These are phyloP conservation scores for Solanum hybrid DNA, from an alignment of 305 asterid species.

Conservation along the genomic window DNA sequence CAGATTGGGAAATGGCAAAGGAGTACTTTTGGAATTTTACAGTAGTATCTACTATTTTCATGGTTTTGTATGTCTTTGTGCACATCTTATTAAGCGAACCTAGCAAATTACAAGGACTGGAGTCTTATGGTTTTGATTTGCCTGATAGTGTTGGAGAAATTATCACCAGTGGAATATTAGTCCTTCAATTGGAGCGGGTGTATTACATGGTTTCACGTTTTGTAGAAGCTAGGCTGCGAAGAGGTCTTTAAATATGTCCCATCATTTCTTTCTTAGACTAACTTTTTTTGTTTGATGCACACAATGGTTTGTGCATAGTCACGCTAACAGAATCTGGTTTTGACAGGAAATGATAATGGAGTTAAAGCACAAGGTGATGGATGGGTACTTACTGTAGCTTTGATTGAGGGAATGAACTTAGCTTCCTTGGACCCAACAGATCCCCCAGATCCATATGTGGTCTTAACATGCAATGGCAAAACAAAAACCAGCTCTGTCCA, in stretches of 20 bases:
- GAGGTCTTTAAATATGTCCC: constrained; percentile 32
- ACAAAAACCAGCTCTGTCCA: constrained; percentile 86
- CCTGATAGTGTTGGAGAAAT: constrained; percentile 83
- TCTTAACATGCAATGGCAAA: constrained; percentile 82
- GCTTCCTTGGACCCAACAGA: constrained; percentile 42
- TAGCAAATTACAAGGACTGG: constrained; percentile 45
- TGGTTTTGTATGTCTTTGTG: constrained; percentile 35
- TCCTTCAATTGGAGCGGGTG: constrained; percentile 52
- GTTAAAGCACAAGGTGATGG: constrained; percentile 82
- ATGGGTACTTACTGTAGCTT: constrained; percentile 81
- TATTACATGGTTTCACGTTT: constrained; percentile 62
- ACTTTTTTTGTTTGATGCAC: background rate
- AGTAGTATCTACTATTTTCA: constrained; percentile 40
- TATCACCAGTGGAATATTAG: constrained; percentile 45
- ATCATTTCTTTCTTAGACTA: background rate
- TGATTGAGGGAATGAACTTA: constrained; percentile 62
- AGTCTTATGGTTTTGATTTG: constrained; percentile 60
- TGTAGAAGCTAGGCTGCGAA: constrained; percentile 54
- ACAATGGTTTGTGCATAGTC: background rate
- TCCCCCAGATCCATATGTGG: constrained; percentile 67
- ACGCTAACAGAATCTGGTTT: constrained; percentile 5
- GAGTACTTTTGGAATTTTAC: constrained; percentile 66
- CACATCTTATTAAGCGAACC: constrained; percentile 53
- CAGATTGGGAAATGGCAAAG: constrained; percentile 37
- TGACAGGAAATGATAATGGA: constrained; percentile 73